Base-by-base conservation (phyloP, 2,329 filamentous ascomycete species). In the Calonectria pauciramosa region DNA sequence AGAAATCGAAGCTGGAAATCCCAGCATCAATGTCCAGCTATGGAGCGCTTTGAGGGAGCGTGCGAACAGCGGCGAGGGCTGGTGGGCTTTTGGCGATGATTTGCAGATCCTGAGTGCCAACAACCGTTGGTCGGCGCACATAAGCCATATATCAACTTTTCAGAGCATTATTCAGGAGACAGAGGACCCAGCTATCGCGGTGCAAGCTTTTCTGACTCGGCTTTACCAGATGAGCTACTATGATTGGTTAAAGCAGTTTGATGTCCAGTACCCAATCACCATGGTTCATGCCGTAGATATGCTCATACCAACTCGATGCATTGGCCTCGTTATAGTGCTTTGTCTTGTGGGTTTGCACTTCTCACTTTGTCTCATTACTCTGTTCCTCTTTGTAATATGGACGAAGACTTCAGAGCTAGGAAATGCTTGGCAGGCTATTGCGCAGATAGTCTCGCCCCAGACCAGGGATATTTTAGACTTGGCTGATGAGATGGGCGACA, bases 341-440 rank as follows among this genome's bases (percentile, higher is more conserved):
- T 36, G 71, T 56, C 30, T 78, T 1, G 28, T 68, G 0, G 18
- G 47, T 9, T 1, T 44, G 2, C 68, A 75, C 28, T 60, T 78
- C 13, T 9, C 51, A 0, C 26, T 77, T 0, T 28, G 59, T 1
- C 16, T 26, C 6, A 10, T 26, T 2, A 68, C 51, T 0, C 38
- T 73, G 54, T n/a, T 26, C 0, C 44, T 77, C 0, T 78, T 78
- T 30, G 49, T 65, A 0, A 4, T 26, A 0, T 63, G 32, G 2
- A 78, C 70, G 1, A n/a, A 23, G 3, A 44, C 65, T 32, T 73
- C 76, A 1, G 9, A n/a, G 8, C 18, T 78, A 0, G 76, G 70
- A 2, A 68, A 77, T 14, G 52, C 70, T 4, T 78, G 76, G 75
- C 75, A 78, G 2, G 70, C 70, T 1, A 34, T 75, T 2, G 59